phyloP scores from a whole-genome alignment of 1,284 basidiomycete genomes.

The Tilletia walkeri region DNA sequence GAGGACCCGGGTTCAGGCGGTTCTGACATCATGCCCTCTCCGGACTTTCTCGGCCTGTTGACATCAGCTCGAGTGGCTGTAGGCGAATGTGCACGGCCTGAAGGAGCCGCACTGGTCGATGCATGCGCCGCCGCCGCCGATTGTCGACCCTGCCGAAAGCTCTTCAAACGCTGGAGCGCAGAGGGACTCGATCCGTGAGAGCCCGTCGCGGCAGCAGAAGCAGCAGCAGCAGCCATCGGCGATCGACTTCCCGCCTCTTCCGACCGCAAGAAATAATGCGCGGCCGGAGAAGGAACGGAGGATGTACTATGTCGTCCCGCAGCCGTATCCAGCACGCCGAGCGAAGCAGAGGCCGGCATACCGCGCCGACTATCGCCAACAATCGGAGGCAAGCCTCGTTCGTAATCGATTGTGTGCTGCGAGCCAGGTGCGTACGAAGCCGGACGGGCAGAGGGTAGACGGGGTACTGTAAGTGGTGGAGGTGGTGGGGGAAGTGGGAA shows the following conservation, averaged over 20 bases:
- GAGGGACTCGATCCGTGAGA: neutral
- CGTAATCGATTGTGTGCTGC: neutral
- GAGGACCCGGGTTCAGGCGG: too few relatives aligned
- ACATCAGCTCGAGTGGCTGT: too few relatives aligned
- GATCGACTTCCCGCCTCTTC: too few relatives aligned
- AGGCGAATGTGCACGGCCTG: too few relatives aligned
- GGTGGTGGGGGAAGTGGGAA: neutral
- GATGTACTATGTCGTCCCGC: neutral
- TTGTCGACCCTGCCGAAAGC: neutral
- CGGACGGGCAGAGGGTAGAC: neutral
- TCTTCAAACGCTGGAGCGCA: neutral
- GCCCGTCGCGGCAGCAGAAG: too few relatives aligned
- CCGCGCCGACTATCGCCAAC: neutral
- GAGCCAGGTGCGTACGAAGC: slow-evolving; percentile 4
- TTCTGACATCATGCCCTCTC: too few relatives aligned
- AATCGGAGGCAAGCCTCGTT: neutral
- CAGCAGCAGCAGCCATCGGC: too few relatives aligned
- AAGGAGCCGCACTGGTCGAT: too few relatives aligned
- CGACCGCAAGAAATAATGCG: too few relatives aligned
- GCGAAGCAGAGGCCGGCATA: neutral
- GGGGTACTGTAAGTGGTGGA: neutral
- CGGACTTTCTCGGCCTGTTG: too few relatives aligned
- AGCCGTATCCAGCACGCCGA: neutral
- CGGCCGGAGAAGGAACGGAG: too few relatives aligned
- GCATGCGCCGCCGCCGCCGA: neutral